Conservation (phyloP, 163 green algal species). For the Trebouxia gelatinosa region DNA sequence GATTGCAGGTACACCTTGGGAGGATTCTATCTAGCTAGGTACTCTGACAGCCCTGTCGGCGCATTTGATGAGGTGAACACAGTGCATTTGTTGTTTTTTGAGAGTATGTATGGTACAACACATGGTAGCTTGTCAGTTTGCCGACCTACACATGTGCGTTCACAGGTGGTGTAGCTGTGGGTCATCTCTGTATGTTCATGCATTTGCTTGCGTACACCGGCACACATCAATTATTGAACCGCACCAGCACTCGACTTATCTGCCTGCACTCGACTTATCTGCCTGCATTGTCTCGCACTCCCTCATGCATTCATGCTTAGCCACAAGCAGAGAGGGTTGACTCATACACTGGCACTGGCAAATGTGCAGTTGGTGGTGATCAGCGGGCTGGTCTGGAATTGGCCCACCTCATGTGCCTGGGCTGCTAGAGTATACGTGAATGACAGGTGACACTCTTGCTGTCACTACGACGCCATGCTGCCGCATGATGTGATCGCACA, state of each 20-base stretch:
- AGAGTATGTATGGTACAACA: not conserved
- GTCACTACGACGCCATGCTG: not conserved
- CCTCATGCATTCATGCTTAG: too few relatives aligned
- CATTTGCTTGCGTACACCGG: too few relatives aligned
- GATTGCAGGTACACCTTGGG: constrained; percentile 82
- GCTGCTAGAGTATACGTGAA: constrained; percentile 89
- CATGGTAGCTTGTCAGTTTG: not conserved
- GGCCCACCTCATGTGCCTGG: constrained; percentile 90
- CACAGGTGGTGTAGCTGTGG: too few relatives aligned
- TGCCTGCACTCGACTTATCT: too few relatives aligned
- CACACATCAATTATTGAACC: too few relatives aligned
- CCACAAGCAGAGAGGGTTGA: too few relatives aligned
- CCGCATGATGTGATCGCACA: not conserved
- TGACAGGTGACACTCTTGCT: constrained; percentile 56
- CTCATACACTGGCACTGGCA: too few relatives aligned
- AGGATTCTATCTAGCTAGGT: constrained; percentile 90
- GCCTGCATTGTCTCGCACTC: too few relatives aligned
- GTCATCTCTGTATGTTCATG: too few relatives aligned
- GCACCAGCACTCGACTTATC: too few relatives aligned
- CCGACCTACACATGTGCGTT: not conserved
- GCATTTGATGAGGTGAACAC: constrained; percentile 82
- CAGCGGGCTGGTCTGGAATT: constrained; percentile 91
- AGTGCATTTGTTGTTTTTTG: not conserved
- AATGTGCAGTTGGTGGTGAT: constrained; percentile 80
- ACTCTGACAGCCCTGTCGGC: constrained; percentile 86